These are phyloP conservation scores for Monosporascus sp. DNA, from an alignment of 2,329 filamentous ascomycete species.

Conservation along the genomic window DNA sequence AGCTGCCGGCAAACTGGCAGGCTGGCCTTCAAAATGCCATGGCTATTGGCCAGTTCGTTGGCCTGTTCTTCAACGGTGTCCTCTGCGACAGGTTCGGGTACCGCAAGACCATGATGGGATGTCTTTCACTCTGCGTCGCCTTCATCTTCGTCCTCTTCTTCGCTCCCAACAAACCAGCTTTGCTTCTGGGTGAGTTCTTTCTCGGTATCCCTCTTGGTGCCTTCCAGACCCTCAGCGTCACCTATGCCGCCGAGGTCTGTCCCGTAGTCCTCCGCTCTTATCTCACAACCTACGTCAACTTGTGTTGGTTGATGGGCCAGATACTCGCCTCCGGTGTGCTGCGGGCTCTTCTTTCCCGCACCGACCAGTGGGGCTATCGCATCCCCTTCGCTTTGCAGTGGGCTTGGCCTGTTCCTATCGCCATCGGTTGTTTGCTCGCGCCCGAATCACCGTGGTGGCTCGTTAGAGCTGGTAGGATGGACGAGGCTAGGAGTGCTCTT, in stretches of 20 bases:
- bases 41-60: constrained; percentile 36
- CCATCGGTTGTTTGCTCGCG: constrained; percentile 26
- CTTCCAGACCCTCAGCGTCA: constrained; percentile 29
- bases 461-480: constrained; percentile 24
- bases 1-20: constrained; percentile 37
- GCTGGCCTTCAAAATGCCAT: constrained; percentile 16
- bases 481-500: constrained; percentile 24
- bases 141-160: constrained; percentile 35
- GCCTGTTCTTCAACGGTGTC: constrained; percentile 33
- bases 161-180: constrained; percentile 20
- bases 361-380: constrained; percentile 30
- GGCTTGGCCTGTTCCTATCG: constrained; percentile 30
- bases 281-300: constrained; percentile 31
- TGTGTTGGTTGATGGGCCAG: constrained; percentile 38
- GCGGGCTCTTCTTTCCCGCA: constrained; percentile 24
- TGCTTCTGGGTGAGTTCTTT: constrained; percentile 29
- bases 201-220: constrained; percentile 30
- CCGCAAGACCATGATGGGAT: constrained; percentile 29
- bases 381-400: constrained; percentile 35
- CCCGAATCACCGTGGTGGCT: constrained; percentile 18
- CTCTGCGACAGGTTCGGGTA: constrained; percentile 30
- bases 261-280: constrained; percentile 32
- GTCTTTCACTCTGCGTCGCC: constrained; percentile 23
- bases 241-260: constrained; percentile 33
- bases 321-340: constrained; percentile 31